phyloP scores from a whole-genome alignment of 352 stramenopile genomes.

The Pythium apleroticum region DNA sequence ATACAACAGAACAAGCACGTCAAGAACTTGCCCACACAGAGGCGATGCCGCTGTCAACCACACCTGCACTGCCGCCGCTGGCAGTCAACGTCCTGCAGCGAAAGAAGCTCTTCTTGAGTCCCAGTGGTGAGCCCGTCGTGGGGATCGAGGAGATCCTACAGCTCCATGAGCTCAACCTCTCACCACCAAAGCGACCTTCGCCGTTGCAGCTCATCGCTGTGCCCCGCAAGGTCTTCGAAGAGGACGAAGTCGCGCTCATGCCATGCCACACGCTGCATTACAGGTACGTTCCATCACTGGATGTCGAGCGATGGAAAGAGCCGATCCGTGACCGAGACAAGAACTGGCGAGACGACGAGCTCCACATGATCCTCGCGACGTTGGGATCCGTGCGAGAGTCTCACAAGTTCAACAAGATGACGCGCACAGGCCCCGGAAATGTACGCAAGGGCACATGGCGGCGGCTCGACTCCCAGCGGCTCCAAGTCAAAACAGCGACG shows the following conservation, averaged over 20 bases:
- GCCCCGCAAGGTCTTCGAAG: conserved; percentile 44
- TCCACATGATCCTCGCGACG: conserved; percentile 38
- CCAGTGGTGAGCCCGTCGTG: conserved; percentile 17
- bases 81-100: conserved; percentile 44
- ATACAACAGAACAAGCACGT: neutral
- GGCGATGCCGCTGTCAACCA: neutral
- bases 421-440: conserved; percentile 17
- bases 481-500: conserved; percentile 30
- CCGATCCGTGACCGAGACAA: conserved; percentile 63
- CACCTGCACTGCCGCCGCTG: conserved; percentile 32
- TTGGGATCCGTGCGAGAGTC: neutral
- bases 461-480: conserved; percentile 34
- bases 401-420: conserved; percentile 39
- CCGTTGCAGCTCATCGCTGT: conserved; percentile 44
- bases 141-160: conserved; percentile 56
- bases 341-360: conserved; percentile 50
- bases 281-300: conserved; percentile 33
- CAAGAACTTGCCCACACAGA: neutral
- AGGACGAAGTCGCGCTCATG: conserved; percentile 74
- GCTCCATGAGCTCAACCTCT: conserved; percentile 35
- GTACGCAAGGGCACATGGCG: conserved; percentile 48
- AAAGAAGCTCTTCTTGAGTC: conserved; percentile 39
- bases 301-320: conserved; percentile 51
- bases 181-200: conserved; percentile 25
- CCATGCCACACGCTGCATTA: conserved; percentile 60